phyloP scores from a whole-genome alignment of 352 stramenopile genomes.

The Phytopythium chamaehyphon region DNA sequence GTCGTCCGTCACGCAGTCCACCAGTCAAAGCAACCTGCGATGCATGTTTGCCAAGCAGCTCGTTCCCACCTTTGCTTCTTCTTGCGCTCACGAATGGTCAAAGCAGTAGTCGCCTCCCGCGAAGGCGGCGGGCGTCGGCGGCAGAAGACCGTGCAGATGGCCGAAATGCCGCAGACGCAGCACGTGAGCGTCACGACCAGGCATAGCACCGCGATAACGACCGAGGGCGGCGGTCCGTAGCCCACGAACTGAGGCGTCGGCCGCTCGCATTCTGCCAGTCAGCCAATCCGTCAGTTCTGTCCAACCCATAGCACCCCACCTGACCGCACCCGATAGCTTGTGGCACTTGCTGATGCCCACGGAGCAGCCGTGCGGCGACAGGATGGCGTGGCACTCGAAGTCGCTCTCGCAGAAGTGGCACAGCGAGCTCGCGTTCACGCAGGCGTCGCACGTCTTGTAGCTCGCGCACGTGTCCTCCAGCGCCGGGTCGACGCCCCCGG shows the following conservation, averaged over 20 bases:
- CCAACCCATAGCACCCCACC: neutral
- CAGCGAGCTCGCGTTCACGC: slow-evolving; percentile 61
- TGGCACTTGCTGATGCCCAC: slow-evolving; percentile 77
- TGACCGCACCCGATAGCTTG: slow-evolving; percentile 59
- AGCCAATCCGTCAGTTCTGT: neutral
- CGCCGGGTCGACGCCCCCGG: slow-evolving; percentile 6
- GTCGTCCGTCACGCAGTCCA: neutral
- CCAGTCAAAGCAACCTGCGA: neutral
- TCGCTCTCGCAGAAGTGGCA: slow-evolving; percentile 85
- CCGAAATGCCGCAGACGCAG: slow-evolving; percentile 71
- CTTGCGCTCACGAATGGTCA: slow-evolving; percentile 16
- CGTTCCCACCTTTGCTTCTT: slow-evolving; percentile 15
- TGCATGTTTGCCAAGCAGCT: neutral
- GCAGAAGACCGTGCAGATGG: slow-evolving; percentile 76
- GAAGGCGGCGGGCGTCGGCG: slow-evolving; percentile 19
- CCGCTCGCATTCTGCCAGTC: slow-evolving; percentile 67
- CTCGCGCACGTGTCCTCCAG: slow-evolving; percentile 36
- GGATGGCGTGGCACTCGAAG: slow-evolving; percentile 81
- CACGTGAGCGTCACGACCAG: slow-evolving; percentile 79
- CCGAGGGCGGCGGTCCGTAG: slow-evolving; percentile 72
- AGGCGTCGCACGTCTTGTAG: slow-evolving; percentile 74
- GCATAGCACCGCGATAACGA: slow-evolving; percentile 82
- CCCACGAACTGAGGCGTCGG: slow-evolving; percentile 67
- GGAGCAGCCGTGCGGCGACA: slow-evolving; percentile 56
- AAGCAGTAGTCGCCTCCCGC: slow-evolving; percentile 12